Conservation (phyloP, 768 basidiomycete species). For the Infundibulicybe gibba region DNA sequence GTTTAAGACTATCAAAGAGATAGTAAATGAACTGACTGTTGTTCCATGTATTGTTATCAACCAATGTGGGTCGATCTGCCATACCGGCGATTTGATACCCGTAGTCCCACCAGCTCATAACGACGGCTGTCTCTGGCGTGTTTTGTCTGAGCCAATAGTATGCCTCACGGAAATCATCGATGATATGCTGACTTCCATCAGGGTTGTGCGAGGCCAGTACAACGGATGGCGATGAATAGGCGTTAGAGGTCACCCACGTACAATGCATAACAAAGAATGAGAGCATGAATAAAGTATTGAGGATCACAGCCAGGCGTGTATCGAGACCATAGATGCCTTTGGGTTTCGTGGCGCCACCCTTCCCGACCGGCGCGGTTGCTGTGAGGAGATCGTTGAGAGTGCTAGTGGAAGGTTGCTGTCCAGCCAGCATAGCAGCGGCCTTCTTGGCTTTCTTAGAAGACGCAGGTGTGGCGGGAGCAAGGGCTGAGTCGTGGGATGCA, state of each 20-base stretch:
- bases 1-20: background rate
- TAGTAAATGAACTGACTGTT: slow-evolving; percentile 67
- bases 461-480: slow-evolving; percentile 13
- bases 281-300: slow-evolving; percentile 76
- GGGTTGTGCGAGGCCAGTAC: slow-evolving; percentile 76
- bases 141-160: slow-evolving; percentile 99
- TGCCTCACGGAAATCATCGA: slow-evolving; percentile 99
- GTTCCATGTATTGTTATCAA: slow-evolving; percentile 99
- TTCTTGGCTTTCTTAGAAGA: slow-evolving; percentile 60
- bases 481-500: slow-evolving; percentile 22
- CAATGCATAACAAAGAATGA: slow-evolving; percentile 93
- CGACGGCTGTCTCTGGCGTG: slow-evolving; percentile 86
- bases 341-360: slow-evolving; percentile 24
- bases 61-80: slow-evolving; percentile 93
- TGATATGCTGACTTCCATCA: slow-evolving; percentile 91
- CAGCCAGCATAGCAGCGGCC: slow-evolving; percentile 20
- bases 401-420: slow-evolving; percentile 15
- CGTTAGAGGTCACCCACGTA: slow-evolving; percentile 92
- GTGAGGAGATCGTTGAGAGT: slow-evolving; percentile 39
- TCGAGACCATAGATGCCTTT: slow-evolving; percentile 85
- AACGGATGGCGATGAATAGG: slow-evolving; percentile 97
- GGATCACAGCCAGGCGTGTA: slow-evolving; percentile 69
- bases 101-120: slow-evolving; percentile 99
- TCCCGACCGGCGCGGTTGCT: slow-evolving; percentile 28
- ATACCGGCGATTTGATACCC: slow-evolving; percentile 99